Conservation (phyloP, 2,329 filamentous ascomycete genomes). For the Botrytis pseudocinerea region DNA sequence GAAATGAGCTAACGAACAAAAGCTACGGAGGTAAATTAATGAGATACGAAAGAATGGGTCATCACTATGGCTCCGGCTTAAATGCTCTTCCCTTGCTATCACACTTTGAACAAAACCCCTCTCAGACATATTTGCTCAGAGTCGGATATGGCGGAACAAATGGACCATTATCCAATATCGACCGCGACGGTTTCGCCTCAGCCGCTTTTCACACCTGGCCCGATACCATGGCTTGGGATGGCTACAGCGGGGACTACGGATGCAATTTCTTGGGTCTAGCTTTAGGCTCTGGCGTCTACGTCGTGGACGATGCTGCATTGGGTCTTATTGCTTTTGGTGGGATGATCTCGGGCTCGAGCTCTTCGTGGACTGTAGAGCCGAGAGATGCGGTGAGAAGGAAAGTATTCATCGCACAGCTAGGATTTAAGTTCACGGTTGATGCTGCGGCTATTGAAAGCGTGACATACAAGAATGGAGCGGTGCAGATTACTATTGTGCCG, state of each 20-base stretch:
- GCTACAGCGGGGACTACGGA: slow-evolving; percentile 59
- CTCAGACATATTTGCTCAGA: slow-evolving; percentile 52
- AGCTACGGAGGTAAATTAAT: slow-evolving; percentile 40
- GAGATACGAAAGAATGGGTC: slow-evolving; percentile 52
- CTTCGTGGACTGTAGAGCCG: slow-evolving; percentile 43
- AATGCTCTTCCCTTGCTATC: slow-evolving; percentile 57
- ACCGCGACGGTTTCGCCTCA: slow-evolving; percentile 54
- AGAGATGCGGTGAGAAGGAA: slow-evolving; percentile 50
- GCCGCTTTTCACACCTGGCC: slow-evolving; percentile 60
- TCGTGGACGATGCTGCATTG: slow-evolving; percentile 48
- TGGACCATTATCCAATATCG: slow-evolving; percentile 57
- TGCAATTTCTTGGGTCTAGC: slow-evolving; percentile 54
- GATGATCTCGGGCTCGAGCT: slow-evolving; percentile 38
- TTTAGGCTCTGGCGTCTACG: slow-evolving; percentile 52
- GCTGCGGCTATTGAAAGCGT: slow-evolving; percentile 47
- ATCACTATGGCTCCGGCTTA: slow-evolving; percentile 61
- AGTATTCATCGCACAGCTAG: slow-evolving; percentile 51
- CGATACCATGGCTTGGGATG: slow-evolving; percentile 57
- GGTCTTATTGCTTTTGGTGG: slow-evolving; percentile 55
- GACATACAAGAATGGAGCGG: slow-evolving; percentile 36
- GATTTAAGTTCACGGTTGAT: slow-evolving; percentile 46
- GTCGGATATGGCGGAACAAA: slow-evolving; percentile 56
- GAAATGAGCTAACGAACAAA: not conserved
- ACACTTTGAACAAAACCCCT: slow-evolving; percentile 50
- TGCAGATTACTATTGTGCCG: slow-evolving; percentile 19